phyloP scores from a whole-genome alignment of 1,284 basidiomycete species.

The Leccinum pallidistipes region DNA sequence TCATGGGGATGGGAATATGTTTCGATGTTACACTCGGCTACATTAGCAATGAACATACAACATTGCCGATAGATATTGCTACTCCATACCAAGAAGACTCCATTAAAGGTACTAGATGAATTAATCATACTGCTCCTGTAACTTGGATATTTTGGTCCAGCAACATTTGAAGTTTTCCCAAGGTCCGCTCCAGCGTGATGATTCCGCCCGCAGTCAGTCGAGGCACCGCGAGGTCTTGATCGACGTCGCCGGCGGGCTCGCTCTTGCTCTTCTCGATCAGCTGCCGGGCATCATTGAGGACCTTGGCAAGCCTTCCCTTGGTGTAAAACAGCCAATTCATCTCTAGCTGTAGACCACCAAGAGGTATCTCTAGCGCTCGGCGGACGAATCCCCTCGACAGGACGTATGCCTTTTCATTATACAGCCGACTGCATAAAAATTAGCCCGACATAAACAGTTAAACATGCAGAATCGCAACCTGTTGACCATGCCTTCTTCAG shows the following conservation, averaged over 20 bases:
- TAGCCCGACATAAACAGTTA: not conserved
- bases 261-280: constrained; percentile 70
- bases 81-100: constrained; percentile 18
- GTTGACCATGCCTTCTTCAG: constrained; percentile 86
- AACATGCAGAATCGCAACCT: constrained; percentile 42
- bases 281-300: constrained; percentile 61
- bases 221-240: constrained; percentile 69
- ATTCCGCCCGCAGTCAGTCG: constrained; percentile 80
- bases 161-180: constrained; percentile 52
- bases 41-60: constrained; percentile 32
- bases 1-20: not conserved
- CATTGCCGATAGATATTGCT: constrained; percentile 29
- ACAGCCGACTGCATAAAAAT: constrained; percentile 58
- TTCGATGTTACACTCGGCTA: constrained; percentile 17
- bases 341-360: constrained; percentile 72
- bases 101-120: constrained; percentile 12
- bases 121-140: constrained; percentile 18
- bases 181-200: constrained; percentile 73
- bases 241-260: constrained; percentile 37
- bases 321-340: constrained; percentile 75
- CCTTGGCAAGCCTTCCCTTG: constrained; percentile 63
- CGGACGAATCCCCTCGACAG: constrained; percentile 87
- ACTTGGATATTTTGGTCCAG: constrained; percentile 21
- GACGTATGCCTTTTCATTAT: constrained; percentile 92
- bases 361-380: constrained; percentile 78